Percentiles rank a stretch among this genome's conserved stretches.
phyloP scores from a whole-genome alignment of 2,329 filamentous ascomycete species.

The Colletotrichum truncatum region DNA sequence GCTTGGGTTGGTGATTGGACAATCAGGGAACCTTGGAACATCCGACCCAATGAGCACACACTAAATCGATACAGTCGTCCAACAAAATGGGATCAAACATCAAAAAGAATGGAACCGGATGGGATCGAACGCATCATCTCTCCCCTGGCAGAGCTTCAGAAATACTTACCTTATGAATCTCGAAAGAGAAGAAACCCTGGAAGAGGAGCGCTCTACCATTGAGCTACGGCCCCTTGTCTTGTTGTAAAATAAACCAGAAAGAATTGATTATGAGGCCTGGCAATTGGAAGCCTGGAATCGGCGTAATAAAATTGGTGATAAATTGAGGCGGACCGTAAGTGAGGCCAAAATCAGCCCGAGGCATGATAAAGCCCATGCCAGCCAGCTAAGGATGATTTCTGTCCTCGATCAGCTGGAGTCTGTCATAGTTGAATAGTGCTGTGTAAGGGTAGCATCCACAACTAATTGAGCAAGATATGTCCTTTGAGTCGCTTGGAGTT shows the following conservation, averaged over 20 bases:
- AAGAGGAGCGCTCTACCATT: neutral
- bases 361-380: neutral
- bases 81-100: neutral
- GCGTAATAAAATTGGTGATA: neutral
- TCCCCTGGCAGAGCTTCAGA: neutral
- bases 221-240: neutral
- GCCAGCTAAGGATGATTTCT: neutral
- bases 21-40: too few relatives aligned
- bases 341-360: neutral
- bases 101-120: neutral
- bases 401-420: too few relatives aligned
- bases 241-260: neutral
- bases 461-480: too few relatives aligned
- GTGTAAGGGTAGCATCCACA: too few relatives aligned
- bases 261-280: neutral
- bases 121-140: neutral
- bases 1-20: too few relatives aligned
- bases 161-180: neutral
- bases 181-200: neutral
- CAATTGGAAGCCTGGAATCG: neutral
- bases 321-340: neutral
- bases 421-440: too few relatives aligned
- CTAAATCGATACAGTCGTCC: neutral
- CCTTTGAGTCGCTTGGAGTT: too few relatives aligned
- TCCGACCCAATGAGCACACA: too few relatives aligned